A percentile compares a stretch with the other conserved stretches of the same genome.
These are phyloP conservation scores for Epichloe uncinata DNA, from an alignment of 2,329 filamentous ascomycete species.

Conservation along the genomic window DNA sequence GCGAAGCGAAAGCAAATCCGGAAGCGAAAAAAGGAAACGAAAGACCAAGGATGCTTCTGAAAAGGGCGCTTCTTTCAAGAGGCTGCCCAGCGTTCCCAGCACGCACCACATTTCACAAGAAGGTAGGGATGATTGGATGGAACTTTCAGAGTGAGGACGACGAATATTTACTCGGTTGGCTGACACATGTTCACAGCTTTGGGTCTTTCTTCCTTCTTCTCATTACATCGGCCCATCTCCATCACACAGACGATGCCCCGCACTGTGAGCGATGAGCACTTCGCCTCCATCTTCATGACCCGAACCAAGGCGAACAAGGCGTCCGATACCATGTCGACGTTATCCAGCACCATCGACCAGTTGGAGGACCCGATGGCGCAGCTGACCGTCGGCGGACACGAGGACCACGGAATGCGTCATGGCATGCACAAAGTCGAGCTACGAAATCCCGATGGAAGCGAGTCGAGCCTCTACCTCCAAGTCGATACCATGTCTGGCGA, in stretches of 20 bases:
- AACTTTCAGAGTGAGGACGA: not conserved
- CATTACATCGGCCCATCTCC: constrained; percentile 86
- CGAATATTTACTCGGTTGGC: not conserved
- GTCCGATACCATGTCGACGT: constrained; percentile 52
- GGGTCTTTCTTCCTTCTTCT: constrained; percentile 85
- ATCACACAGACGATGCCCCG: constrained; percentile 70
- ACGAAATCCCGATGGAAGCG: constrained; percentile 41
- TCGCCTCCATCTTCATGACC: constrained; percentile 69
- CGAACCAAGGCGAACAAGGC: constrained; percentile 37
- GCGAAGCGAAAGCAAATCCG: constrained; percentile 27
- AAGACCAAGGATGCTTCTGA: constrained; percentile 40
- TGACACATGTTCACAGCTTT: constrained; percentile 45
- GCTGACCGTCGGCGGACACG: constrained; percentile 31
- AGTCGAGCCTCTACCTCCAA: constrained; percentile 49
- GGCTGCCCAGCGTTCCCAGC: constrained; percentile 60
- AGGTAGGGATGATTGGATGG: constrained; percentile 30
- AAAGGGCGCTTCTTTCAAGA: constrained; percentile 33
- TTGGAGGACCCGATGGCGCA: constrained; percentile 45
- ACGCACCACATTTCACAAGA: constrained; percentile 58
- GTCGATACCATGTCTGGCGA: constrained; percentile 55
- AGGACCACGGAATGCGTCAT: constrained; percentile 29
- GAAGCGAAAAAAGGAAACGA: constrained; percentile 41
- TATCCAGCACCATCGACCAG: constrained; percentile 45
- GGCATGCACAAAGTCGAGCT: constrained; percentile 37
- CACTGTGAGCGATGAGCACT: constrained; percentile 56